phyloP scores from a whole-genome alignment of 2,329 filamentous ascomycete genomes.

The Triangularia setosa region DNA sequence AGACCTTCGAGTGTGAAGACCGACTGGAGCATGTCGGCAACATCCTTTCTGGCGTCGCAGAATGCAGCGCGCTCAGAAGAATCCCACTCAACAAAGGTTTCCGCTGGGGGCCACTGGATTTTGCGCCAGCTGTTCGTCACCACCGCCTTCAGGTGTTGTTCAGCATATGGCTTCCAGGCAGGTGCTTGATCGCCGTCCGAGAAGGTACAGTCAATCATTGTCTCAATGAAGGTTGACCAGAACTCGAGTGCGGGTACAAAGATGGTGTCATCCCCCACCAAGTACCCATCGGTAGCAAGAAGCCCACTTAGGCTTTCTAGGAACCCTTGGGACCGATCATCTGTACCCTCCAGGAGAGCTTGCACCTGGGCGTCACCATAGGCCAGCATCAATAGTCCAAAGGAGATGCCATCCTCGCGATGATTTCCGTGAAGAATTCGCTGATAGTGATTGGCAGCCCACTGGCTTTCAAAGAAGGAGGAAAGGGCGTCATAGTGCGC shows the following conservation, averaged over 20 bases:
- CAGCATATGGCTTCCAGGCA: constrained; percentile 56
- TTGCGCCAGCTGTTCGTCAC: constrained; percentile 66
- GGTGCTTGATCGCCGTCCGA: constrained; percentile 44
- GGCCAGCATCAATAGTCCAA: constrained; percentile 63
- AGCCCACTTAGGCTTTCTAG: constrained; percentile 61
- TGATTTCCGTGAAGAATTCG: constrained; percentile 56
- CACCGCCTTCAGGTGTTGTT: constrained; percentile 57
- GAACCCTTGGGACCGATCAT: constrained; percentile 49
- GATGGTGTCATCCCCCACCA: constrained; percentile 69
- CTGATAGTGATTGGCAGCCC: constrained; percentile 55
- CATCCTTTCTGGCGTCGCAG: constrained; percentile 69
- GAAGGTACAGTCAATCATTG: constrained; percentile 56
- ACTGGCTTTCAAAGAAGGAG: constrained; percentile 56
- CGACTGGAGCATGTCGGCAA: constrained; percentile 72
- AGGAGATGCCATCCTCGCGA: constrained; percentile 61
- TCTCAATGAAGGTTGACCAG: constrained; percentile 74
- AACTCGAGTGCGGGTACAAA: constrained; percentile 75
- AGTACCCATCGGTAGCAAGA: constrained; percentile 60
- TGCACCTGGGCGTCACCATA: constrained; percentile 65
- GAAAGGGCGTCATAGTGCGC: constrained; percentile 56
- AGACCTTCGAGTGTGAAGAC: constrained; percentile 61
- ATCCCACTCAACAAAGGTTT: constrained; percentile 63
- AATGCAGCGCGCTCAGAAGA: constrained; percentile 65
- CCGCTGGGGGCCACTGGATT: constrained; percentile 60
- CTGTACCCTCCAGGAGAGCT: constrained; percentile 51